phyloP scores from a whole-genome alignment of 2,329 filamentous ascomycete genomes.

The Aspergillus flavus region DNA sequence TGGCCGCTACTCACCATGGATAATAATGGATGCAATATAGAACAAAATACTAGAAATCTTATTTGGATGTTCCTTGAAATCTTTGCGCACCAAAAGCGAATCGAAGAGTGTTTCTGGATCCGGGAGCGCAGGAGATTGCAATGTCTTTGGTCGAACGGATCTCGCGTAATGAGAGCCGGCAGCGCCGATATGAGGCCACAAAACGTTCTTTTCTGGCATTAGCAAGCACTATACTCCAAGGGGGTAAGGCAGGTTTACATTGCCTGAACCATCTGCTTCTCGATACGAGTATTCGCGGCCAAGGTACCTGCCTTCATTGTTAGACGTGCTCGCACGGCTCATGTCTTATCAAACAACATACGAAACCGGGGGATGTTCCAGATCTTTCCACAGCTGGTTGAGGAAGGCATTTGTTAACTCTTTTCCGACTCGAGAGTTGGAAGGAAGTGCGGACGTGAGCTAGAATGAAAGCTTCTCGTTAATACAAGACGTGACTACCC shows the following conservation, averaged over 20 bases:
- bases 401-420: slow-evolving; percentile 55
- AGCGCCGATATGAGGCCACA: slow-evolving; percentile 64
- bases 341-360: slow-evolving; percentile 35
- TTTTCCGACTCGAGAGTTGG: slow-evolving; percentile 36
- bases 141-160: slow-evolving; percentile 60
- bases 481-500: not conserved
- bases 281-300: slow-evolving; percentile 38
- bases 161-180: slow-evolving; percentile 70
- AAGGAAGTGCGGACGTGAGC: slow-evolving; percentile 42
- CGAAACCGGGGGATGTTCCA: slow-evolving; percentile 57
- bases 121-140: slow-evolving; percentile 62
- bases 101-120: slow-evolving; percentile 71
- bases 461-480: slow-evolving; percentile 17
- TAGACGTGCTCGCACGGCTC: slow-evolving; percentile 15
- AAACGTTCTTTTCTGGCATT: slow-evolving; percentile 54
- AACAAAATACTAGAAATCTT: slow-evolving; percentile 76
- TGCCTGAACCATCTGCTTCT: slow-evolving; percentile 45
- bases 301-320: slow-evolving; percentile 36
- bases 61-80: slow-evolving; percentile 67
- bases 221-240: slow-evolving; percentile 19
- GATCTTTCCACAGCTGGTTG: slow-evolving; percentile 56
- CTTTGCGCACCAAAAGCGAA: slow-evolving; percentile 63
- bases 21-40: slow-evolving; percentile 72
- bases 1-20: slow-evolving; percentile 46
- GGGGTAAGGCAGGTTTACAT: slow-evolving; percentile 31